Base-by-base conservation (phyloP, 176 grass and related monocot genomes). In the Saccharum spontaneum region DNA sequence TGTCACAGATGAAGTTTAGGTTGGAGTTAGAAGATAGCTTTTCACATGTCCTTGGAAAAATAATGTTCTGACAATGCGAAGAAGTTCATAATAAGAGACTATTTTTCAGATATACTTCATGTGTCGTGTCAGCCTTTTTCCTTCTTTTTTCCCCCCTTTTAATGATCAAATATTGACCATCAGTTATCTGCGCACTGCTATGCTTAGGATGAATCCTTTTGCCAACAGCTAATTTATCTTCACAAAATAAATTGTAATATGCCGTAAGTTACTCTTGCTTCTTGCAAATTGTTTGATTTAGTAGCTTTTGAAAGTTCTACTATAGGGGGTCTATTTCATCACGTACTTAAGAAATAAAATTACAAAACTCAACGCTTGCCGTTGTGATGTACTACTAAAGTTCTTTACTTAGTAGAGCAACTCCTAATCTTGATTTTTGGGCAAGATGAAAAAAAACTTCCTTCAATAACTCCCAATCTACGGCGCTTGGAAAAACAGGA, bases 1-100 rank as follows among this genome's bases (percentile, higher is more conserved):
- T 57, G n/a, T 52, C 22, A 41, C 2, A 76, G 75, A 67, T 82
- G 14, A 49, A 78, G 78, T 71, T 67, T 71, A 91, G 36, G 18
- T 45, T 5, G 50, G 73, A 57, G 4, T 77, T 73, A 96, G 69
- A 67, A 79, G 76, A 74, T 83, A 40, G 76, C 2, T 16, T 95
- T 89, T 54, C 81, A 87, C 12, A 71, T 87, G 64, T 38, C 69
- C 78, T 12, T 82, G 62, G 0, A 85, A 93, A 46, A 89, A 22
- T 70, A 86, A 57, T 75, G 18, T 71, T 38, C 23, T 77, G 77
- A 49, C 87, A 72, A 80, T 14, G 36, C 78, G 17, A 89, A 57
- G 82, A 43, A 85, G 83, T 69, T 67, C 33, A 68, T 20, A 41
- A 20, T 20, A 20, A 55, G 50, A 55, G 16, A 57, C 52, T 8